Conservation (phyloP, 2,329 filamentous ascomycete species). For the Ceratocystis papillata region DNA sequence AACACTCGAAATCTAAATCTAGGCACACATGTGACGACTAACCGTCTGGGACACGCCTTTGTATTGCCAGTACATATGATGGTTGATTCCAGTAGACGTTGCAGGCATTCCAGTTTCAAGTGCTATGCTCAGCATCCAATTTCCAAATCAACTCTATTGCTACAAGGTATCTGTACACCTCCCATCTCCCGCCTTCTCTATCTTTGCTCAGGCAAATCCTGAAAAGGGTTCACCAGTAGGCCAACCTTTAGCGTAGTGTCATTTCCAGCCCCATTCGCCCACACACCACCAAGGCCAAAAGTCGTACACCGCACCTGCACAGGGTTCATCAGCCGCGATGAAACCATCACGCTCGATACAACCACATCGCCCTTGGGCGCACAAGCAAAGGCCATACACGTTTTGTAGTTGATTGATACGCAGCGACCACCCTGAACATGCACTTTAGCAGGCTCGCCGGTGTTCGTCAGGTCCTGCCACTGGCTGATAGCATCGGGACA, state of each 20-base stretch:
- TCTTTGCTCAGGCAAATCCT: constrained; percentile 7
- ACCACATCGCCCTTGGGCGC: constrained; percentile 19
- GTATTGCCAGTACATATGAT: no score
- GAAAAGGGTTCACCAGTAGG: constrained; percentile 19
- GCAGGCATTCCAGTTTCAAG: neutral
- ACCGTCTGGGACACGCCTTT: no score
- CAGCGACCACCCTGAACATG: constrained; percentile 19
- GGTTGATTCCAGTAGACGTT: no score
- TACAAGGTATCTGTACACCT: neutral
- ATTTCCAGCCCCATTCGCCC: constrained; percentile 14
- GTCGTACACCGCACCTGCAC: constrained; percentile 19
- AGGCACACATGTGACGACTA: no score
- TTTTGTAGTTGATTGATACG: constrained; percentile 18
- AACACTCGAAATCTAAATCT: no score
- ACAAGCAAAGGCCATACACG: constrained; percentile 23
- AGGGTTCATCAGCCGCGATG: constrained; percentile 22
- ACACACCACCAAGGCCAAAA: constrained; percentile 18
- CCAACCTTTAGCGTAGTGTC: constrained; percentile 21
- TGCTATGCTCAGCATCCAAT: neutral
- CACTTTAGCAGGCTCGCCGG: neutral
- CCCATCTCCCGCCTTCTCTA: neutral
- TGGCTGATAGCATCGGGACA: constrained; percentile 20
- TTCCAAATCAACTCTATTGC: neutral
- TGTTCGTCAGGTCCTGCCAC: constrained; percentile 18
- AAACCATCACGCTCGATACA: constrained; percentile 17